A percentile compares a stretch with the other conserved stretches of the same genome.
phyloP scores from a whole-genome alignment of 1,284 basidiomycete species.

The Paramarasmius palmivorus region DNA sequence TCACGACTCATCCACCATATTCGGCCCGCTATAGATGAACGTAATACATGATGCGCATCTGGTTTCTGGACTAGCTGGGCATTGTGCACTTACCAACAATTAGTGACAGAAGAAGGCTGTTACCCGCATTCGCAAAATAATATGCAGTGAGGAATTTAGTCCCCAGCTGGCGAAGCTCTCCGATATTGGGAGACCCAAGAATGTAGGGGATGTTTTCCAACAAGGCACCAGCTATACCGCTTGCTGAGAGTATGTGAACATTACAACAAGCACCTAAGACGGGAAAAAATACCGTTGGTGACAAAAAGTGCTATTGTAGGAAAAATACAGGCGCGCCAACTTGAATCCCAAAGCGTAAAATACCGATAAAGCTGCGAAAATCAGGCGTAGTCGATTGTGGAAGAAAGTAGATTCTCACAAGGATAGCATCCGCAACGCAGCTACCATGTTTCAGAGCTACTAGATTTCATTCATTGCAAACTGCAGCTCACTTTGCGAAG shows the following conservation, averaged over 20 bases:
- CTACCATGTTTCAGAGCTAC: background rate
- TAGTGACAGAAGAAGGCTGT: background rate
- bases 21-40: constrained; percentile 2
- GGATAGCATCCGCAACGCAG: constrained; percentile 1
- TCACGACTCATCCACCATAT: constrained; percentile 5
- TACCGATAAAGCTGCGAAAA: no score
- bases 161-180: no score
- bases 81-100: background rate
- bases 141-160: background rate
- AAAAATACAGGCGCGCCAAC: background rate
- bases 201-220: no score
- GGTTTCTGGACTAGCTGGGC: no score
- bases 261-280: no score
- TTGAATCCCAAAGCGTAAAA: background rate
- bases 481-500: no score
- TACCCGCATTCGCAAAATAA: constrained; percentile 1
- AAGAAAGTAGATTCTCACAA: background rate
- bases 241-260: background rate
- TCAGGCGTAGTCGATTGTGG: no score
- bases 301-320: background rate
- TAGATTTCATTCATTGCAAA: no score
- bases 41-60: background rate
- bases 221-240: background rate
- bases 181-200: no score
- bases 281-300: background rate